Conservation (phyloP, 2,329 filamentous ascomycete genomes). For the Didymella segeticola region DNA sequence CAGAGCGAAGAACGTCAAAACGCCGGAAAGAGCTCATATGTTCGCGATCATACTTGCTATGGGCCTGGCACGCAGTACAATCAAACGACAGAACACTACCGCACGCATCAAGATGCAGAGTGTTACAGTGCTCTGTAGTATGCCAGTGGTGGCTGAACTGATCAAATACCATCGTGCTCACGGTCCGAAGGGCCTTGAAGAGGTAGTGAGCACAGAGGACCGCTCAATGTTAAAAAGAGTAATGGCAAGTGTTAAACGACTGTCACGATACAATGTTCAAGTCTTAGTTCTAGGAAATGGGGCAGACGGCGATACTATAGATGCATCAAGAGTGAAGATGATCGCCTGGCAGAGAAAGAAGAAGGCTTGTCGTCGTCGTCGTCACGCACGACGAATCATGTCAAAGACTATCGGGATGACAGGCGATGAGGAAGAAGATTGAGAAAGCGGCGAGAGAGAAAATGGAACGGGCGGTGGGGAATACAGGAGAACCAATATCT, state of each 20-base stretch:
- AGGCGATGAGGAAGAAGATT: slow-evolving; percentile 4
- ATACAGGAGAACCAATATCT: slow-evolving; percentile 3
- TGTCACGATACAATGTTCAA: slow-evolving; percentile 11
- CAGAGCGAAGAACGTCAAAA: slow-evolving; percentile 16
- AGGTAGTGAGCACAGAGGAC: slow-evolving; percentile 15
- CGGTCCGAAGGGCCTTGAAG: slow-evolving; percentile 15
- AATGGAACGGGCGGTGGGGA: slow-evolving; percentile 1
- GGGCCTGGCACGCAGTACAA: slow-evolving; percentile 16
- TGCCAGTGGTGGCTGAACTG: slow-evolving; percentile 13
- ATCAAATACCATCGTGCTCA: slow-evolving; percentile 13
- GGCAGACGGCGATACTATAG: slow-evolving; percentile 5
- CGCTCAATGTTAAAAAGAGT: slow-evolving; percentile 19
- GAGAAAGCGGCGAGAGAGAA: not conserved
- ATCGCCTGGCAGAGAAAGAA: slow-evolving; percentile 10
- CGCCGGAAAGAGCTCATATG: slow-evolving; percentile 20
- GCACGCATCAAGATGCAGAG: slow-evolving; percentile 10
- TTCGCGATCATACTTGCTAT: slow-evolving; percentile 19
- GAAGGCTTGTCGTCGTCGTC: slow-evolving; percentile 16
- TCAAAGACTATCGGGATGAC: not conserved
- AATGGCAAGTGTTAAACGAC: slow-evolving; percentile 8
- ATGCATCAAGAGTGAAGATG: slow-evolving; percentile 7
- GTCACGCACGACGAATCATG: slow-evolving; percentile 10
- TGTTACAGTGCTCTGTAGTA: slow-evolving; percentile 16
- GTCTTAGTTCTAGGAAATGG: slow-evolving; percentile 7
- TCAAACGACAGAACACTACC: slow-evolving; percentile 12